Conservation (phyloP, 805 yeast genomes). For the Henningerozyma blattae region DNA sequence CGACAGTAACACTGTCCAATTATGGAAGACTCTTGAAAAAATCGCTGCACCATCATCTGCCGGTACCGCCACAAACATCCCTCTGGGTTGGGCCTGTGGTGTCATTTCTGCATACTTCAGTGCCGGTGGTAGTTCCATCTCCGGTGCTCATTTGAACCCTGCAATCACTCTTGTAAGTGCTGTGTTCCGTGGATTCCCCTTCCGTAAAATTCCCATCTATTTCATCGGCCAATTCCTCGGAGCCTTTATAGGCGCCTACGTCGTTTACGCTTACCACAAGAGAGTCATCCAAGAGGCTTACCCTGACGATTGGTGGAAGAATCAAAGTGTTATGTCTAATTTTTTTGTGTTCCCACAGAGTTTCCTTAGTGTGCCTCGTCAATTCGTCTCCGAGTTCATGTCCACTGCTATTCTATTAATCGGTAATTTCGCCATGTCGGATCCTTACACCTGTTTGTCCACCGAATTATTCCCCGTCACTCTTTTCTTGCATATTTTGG, state of each 20-base stretch:
- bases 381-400: conserved; percentile 36
- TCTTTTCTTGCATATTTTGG: conserved; percentile 32
- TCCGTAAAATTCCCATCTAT: conserved; percentile 34
- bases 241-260: conserved; percentile 34
- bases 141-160: conserved; percentile 50
- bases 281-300: conserved; percentile 23
- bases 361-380: conserved; percentile 32
- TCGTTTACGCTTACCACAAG: conserved; percentile 34
- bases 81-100: conserved; percentile 43
- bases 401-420: conserved; percentile 33
- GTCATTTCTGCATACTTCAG: conserved; percentile 38
- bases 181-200: conserved; percentile 39
- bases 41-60: conserved; percentile 10
- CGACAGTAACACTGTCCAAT: conserved; percentile 3
- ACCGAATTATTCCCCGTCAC: conserved; percentile 36
- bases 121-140: conserved; percentile 38
- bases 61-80: conserved; percentile 32
- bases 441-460: conserved; percentile 37
- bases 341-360: conserved; percentile 35
- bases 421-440: conserved; percentile 39
- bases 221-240: conserved; percentile 38
- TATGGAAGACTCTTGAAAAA: conserved; percentile 4
- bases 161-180: conserved; percentile 38
- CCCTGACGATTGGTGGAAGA: conserved; percentile 17
- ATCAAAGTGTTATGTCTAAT: conserved; percentile 29